phyloP scores from a whole-genome alignment of 2,329 filamentous ascomycete species.

The Neoarthrinium moseri region DNA sequence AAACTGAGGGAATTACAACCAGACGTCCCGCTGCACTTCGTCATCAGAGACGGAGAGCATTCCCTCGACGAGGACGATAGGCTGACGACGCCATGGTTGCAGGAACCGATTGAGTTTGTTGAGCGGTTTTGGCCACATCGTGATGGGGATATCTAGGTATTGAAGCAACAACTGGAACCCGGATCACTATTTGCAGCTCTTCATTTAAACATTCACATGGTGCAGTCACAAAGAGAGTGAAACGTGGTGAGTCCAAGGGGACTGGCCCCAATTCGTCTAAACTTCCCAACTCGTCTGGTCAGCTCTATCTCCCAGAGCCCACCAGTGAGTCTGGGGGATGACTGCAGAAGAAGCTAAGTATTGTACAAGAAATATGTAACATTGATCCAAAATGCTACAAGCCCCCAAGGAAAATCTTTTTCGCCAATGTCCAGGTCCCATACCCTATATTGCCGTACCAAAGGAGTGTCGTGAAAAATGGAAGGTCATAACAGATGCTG shows the following conservation, averaged over 20 bases:
- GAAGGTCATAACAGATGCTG: not conserved
- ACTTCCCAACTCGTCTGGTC: too few relatives aligned
- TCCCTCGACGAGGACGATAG: slow-evolving; percentile 11
- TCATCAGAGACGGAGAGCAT: slow-evolving; percentile 8
- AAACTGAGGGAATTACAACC: slow-evolving; percentile 12
- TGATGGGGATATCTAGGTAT: too few relatives aligned
- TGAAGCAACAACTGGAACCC: too few relatives aligned
- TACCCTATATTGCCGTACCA: not conserved
- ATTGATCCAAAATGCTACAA: too few relatives aligned
- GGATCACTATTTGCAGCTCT: too few relatives aligned
- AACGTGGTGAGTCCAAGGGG: too few relatives aligned
- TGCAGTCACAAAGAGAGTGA: too few relatives aligned
- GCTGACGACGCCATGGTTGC: slow-evolving; percentile 9
- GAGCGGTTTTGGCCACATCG: slow-evolving; percentile 9
- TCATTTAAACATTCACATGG: too few relatives aligned
- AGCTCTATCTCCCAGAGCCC: not conserved
- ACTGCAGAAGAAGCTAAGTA: too few relatives aligned
- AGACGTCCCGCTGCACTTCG: slow-evolving; percentile 8
- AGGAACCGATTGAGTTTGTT: slow-evolving; percentile 11
- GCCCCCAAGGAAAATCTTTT: not conserved
- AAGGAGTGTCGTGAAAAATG: not conserved
- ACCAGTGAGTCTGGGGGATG: not conserved
- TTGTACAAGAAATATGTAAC: too few relatives aligned
- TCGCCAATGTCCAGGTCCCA: not conserved
- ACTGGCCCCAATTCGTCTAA: too few relatives aligned